These are phyloP conservation scores for Trametes polyzona DNA, from an alignment of 1,284 basidiomycete genomes.

Conservation along the genomic window DNA sequence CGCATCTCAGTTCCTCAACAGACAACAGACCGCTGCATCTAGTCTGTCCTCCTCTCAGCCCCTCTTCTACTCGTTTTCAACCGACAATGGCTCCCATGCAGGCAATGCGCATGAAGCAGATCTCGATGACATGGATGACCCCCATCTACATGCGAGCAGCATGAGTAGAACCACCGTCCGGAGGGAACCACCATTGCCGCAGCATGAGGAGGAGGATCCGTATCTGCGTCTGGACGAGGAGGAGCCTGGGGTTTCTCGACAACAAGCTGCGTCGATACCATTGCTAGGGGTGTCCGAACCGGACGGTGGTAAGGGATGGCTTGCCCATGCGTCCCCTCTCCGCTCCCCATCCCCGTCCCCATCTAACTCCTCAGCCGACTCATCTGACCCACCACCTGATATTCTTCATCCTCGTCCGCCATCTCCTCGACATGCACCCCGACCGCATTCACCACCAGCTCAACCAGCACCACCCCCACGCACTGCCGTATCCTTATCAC, in stretches of 20 bases:
- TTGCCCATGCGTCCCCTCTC: conserved; percentile 64
- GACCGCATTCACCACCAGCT: conserved; percentile 30
- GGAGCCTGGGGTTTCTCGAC: conserved; percentile 43
- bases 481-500: conserved; percentile 54
- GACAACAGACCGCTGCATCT: conserved; percentile 47
- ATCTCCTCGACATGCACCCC: conserved; percentile 30
- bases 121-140: conserved; percentile 73
- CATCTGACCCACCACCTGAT: conserved; percentile 45
- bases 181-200: conserved; percentile 28
- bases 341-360: conserved; percentile 51
- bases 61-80: conserved; percentile 81
- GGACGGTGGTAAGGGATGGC: conserved; percentile 62
- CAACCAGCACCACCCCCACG: conserved; percentile 40
- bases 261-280: conserved; percentile 53
- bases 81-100: conserved; percentile 66
- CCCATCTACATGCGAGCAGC: conserved; percentile 60
- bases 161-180: conserved; percentile 34
- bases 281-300: conserved; percentile 46
- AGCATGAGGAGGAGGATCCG: conserved; percentile 65
- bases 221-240: conserved; percentile 72
- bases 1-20: conserved; percentile 67
- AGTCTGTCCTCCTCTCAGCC: conserved; percentile 69
- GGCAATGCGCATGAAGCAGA: conserved; percentile 52
- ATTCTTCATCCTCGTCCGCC: conserved; percentile 32
- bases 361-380: conserved; percentile 53